Percentiles rank a stretch among this genome's conserved stretches.
Conservation (phyloP, 1,139 yeast species). For the Hyphopichia pseudoburtonii region DNA sequence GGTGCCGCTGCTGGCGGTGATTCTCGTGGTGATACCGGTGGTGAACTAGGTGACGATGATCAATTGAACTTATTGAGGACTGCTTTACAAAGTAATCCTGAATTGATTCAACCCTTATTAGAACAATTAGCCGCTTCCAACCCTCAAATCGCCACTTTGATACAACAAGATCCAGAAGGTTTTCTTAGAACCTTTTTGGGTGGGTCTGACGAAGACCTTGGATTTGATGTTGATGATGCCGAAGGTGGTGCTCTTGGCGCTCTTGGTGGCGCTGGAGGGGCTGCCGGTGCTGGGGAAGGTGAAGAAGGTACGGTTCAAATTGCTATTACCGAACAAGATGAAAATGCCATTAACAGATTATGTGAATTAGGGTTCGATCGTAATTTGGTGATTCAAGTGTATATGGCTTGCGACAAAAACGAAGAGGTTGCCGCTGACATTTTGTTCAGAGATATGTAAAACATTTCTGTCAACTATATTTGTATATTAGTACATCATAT, state of each 20-base stretch:
- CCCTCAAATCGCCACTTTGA: constrained; percentile 82
- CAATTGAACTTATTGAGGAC: constrained; percentile 70
- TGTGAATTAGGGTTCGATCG: constrained; percentile 94
- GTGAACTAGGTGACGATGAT: constrained; percentile 43
- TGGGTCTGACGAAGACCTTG: constrained; percentile 51
- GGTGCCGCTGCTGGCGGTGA: constrained; percentile 25
- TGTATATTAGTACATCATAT: constrained; percentile 5
- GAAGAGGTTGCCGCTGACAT: constrained; percentile 96
- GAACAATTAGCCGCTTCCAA: constrained; percentile 81
- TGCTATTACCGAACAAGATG: constrained; percentile 77
- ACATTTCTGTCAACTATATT: constrained; percentile 16
- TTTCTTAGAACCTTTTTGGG: constrained; percentile 72
- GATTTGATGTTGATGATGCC: constrained; percentile 41
- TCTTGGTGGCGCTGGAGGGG: too few species aligned
- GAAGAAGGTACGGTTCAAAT: constrained; percentile 51
- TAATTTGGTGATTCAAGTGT: constrained; percentile 84
- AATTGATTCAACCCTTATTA: constrained; percentile 78
- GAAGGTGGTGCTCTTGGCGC: constrained; percentile 28
- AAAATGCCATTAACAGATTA: constrained; percentile 80
- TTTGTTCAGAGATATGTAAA: constrained; percentile 58
- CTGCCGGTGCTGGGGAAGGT: constrained; percentile 29
- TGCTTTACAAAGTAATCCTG: constrained; percentile 84
- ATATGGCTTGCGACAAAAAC: constrained; percentile 96
- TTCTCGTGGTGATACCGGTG: constrained; percentile 21
- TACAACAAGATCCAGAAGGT: constrained; percentile 84